A percentile compares a stretch with the other conserved stretches of the same genome.
Conservation (phyloP, 2,329 filamentous ascomycete species). For the Camillea tinctor region DNA sequence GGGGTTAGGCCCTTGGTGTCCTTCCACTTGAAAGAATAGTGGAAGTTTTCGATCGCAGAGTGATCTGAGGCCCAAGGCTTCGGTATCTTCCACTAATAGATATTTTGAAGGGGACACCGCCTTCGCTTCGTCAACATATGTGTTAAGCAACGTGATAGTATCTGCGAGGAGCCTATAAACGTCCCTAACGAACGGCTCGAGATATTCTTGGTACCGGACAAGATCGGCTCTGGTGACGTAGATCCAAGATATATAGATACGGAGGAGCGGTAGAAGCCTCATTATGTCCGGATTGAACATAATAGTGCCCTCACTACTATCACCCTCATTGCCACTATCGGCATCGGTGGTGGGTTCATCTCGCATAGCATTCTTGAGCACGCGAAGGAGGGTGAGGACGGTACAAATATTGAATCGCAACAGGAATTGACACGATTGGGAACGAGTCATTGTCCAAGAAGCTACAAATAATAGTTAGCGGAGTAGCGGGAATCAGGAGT, state of each 20-base stretch:
- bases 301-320: slow-evolving; percentile 21
- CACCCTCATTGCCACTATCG: slow-evolving; percentile 20
- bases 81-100: slow-evolving; percentile 49
- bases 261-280: slow-evolving; percentile 50
- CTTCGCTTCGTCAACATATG: slow-evolving; percentile 38
- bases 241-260: slow-evolving; percentile 56
- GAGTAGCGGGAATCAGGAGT: background rate
- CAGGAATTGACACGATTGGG: slow-evolving; percentile 61
- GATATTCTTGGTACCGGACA: slow-evolving; percentile 43
- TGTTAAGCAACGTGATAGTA: slow-evolving; percentile 49
- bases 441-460: slow-evolving; percentile 44
- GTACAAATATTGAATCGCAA: slow-evolving; percentile 77
- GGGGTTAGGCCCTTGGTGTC: slow-evolving; percentile 9
- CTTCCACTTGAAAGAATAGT: slow-evolving; percentile 27
- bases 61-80: slow-evolving; percentile 31
- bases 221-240: slow-evolving; percentile 46
- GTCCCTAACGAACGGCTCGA: slow-evolving; percentile 44
- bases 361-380: slow-evolving; percentile 68
- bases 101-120: slow-evolving; percentile 43
- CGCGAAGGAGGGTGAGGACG: slow-evolving; percentile 68
- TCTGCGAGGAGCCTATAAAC: slow-evolving; percentile 48
- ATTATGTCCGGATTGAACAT: slow-evolving; percentile 39
- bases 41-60: slow-evolving; percentile 27
- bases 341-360: slow-evolving; percentile 36
- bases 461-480: slow-evolving; percentile 33